Conservation (phyloP, 805 yeast species). For the Brettanomyces anomalus region DNA sequence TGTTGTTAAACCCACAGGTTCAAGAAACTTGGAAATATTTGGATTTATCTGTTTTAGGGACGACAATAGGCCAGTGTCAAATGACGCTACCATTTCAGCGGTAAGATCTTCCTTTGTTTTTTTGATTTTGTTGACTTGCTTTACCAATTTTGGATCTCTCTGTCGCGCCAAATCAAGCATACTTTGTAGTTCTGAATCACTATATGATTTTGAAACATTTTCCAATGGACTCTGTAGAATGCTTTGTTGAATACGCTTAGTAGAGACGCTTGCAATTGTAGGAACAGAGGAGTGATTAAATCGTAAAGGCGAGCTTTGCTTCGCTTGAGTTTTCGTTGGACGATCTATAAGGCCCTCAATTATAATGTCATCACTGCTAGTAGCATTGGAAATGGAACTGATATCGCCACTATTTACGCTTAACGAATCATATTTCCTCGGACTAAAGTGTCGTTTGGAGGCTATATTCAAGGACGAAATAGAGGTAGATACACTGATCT, state of each 20-base stretch:
- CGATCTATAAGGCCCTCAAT: neutral
- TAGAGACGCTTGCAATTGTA: too few species aligned
- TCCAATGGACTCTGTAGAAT: too few species aligned
- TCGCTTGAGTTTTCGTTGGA: neutral
- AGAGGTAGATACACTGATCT: too few species aligned
- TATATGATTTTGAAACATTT: too few species aligned
- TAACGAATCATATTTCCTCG: too few species aligned
- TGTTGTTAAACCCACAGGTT: conserved; percentile 6
- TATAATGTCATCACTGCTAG: neutral
- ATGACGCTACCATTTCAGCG: conserved; percentile 37
- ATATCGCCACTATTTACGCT: neutral
- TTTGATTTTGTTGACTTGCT: conserved; percentile 27
- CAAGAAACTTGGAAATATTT: conserved; percentile 8
- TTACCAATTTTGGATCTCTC: conserved; percentile 12
- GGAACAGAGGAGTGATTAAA: neutral
- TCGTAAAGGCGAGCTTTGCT: neutral
- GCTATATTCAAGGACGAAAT: too few species aligned
- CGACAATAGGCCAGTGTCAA: conserved; percentile 26
- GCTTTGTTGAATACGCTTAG: too few species aligned
- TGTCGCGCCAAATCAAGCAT: conserved; percentile 14
- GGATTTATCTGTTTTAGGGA: conserved; percentile 21
- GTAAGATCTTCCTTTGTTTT: conserved; percentile 43
- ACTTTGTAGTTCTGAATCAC: conserved; percentile 12
- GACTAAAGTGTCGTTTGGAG: too few species aligned
- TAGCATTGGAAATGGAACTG: neutral